Conservation (phyloP, 2,329 filamentous ascomycete species). For the Emergomyces orientalis region DNA sequence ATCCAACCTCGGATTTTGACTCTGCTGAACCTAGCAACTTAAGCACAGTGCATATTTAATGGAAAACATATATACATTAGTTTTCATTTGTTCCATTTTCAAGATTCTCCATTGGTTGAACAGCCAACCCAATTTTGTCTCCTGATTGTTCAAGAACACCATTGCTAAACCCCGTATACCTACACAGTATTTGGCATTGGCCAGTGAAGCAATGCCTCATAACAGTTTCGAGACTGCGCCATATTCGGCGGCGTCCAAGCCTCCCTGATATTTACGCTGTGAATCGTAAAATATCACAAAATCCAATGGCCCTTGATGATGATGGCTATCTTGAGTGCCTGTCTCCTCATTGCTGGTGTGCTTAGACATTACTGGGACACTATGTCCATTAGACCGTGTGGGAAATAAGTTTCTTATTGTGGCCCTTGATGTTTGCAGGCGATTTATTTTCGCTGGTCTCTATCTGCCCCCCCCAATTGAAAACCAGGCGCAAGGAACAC, state of each 20-base stretch:
- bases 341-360: conserved; percentile 56
- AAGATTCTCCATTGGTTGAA: not conserved
- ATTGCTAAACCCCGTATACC: not conserved
- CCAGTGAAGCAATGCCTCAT: conserved; percentile 40
- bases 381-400: conserved; percentile 56
- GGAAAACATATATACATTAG: conserved; percentile 26
- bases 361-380: conserved; percentile 60
- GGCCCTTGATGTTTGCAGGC: conserved; percentile 58
- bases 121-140: not conserved
- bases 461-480: conserved; percentile 28
- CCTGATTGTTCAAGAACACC: not conserved
- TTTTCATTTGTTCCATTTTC: too few species aligned
- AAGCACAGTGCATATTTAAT: conserved; percentile 50
- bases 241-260: conserved; percentile 53
- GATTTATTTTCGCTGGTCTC: conserved; percentile 59
- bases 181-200: conserved; percentile 42
- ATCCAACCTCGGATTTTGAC: conserved; percentile 51
- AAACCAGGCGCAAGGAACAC: too few species aligned
- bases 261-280: conserved; percentile 50
- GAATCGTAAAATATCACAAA: conserved; percentile 36
- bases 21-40: conserved; percentile 43
- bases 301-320: conserved; percentile 54
- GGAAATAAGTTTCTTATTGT: conserved; percentile 63
- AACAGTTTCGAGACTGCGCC: conserved; percentile 42
- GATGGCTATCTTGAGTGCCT: conserved; percentile 58